Evolutionary conservation across 371 early-diverging fungal genomes (phyloP).

Genomic region (Nosema muscidifuracis): DNA sequence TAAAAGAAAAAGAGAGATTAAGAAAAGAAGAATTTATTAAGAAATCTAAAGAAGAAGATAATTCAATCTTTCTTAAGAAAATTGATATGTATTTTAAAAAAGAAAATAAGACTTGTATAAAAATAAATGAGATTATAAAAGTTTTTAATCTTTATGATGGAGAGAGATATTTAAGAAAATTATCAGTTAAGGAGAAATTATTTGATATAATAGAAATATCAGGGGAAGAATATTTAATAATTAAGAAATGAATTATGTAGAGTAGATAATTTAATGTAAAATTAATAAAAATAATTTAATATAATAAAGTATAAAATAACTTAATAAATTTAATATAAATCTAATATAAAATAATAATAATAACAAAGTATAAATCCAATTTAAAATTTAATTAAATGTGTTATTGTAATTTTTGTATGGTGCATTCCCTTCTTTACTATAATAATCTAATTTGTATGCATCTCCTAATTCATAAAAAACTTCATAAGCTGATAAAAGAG

Average conservation of each 20-base stretch:
- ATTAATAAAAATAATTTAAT: no score
- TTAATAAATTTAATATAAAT: no score
- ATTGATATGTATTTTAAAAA: slow-evolving; percentile 28
- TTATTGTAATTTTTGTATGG: slow-evolving; percentile 59
- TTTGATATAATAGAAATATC: slow-evolving; percentile 39
- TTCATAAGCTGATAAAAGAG: slow-evolving; percentile 89
- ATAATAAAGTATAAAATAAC: no score
- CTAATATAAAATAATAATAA: no score
- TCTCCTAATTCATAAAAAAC: slow-evolving; percentile 67
- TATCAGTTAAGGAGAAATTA: slow-evolving; percentile 7
- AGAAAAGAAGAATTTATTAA: slow-evolving; percentile 58
- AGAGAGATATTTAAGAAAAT: slow-evolving; percentile 19
- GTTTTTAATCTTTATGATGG: slow-evolving; percentile 33
- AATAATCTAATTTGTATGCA: slow-evolving; percentile 62
- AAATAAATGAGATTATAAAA: slow-evolving; percentile 27
- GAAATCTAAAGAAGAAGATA: slow-evolving; percentile 49
- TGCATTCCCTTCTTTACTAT: slow-evolving; percentile 49
- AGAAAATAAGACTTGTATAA: slow-evolving; percentile 33
- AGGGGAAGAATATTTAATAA: slow-evolving; percentile 31
- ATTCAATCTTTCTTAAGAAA: slow-evolving; percentile 24
- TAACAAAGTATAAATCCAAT: no score
- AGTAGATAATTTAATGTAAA: no score
- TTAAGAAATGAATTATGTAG: no score
- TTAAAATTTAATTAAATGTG: not conserved
- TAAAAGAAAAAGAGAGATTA: slow-evolving; percentile 56